Evolutionary conservation across 495 filamentous ascomycete species (phyloP), one percentile per base, ranked within the genome.

Genomic region (Hypoxylon subgilvum): DNA sequence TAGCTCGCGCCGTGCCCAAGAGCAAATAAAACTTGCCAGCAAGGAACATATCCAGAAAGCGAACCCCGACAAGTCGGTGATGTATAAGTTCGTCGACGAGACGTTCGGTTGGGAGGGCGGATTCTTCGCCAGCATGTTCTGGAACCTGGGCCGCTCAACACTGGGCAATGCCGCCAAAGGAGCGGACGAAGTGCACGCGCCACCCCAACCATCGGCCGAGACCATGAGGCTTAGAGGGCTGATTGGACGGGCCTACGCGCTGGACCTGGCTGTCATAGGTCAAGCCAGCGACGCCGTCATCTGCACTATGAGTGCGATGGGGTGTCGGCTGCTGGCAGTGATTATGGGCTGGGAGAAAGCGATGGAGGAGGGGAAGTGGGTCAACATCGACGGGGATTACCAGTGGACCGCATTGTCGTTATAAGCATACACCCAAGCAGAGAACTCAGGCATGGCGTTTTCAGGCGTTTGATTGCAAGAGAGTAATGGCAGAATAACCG

Each of bases 261-360:
- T 89, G 62, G 88, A 92, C 67, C 62, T 92, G 40, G 81, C 84
- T 14, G 85, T 91, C 21, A 65, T 92, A 18, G 84, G 83, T 4
- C 69, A 71, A 23, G 74, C 73, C 28, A 85, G 84, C 40, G 85
- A 88, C 64, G 76, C 67, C 9, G 76, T 90, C 10, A 78, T 91
- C 1, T 91, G 87, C 61, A 84, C 82, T 7, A 85, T 87, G 23
- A 86, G 84, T 41, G 78, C 83, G 42, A 77, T 80, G 57, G 84
- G 82, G 2, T 92, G 89, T 62, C 72, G 86, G 18, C 35, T 92
- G 40, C 57, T 92, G 40, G 89, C 83, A 16, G 87, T 92, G 41
- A 86, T 91, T 79, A 84, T 90, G 86, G 88, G 88, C 1, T 91
- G 89, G 89, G 85, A 90, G 14, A 78, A 71, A 4, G 85, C 80